phyloP scores from a whole-genome alignment of 2,329 filamentous ascomycete genomes.

The Colletotrichum aenigma region DNA sequence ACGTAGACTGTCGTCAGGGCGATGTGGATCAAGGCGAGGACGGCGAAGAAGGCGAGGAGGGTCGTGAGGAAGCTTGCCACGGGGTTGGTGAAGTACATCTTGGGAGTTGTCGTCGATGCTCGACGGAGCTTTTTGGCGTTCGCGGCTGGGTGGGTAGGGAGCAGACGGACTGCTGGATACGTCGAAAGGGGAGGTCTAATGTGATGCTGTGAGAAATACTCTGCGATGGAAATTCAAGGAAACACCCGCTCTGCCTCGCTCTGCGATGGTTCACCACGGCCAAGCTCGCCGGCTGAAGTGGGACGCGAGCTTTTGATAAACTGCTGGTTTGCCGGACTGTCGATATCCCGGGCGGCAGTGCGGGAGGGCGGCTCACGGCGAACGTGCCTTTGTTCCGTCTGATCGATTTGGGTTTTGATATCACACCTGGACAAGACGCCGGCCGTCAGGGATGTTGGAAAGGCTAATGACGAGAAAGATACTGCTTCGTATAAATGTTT shows the following conservation, averaged over 20 bases:
- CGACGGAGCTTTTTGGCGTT: not conserved
- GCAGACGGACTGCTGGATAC: not conserved
- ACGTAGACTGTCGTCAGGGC: not conserved
- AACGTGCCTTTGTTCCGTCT: not conserved
- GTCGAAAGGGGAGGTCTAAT: not conserved
- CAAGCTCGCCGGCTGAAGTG: not conserved
- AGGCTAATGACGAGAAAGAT: not conserved
- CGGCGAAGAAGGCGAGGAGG: not conserved
- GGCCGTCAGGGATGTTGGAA: not conserved
- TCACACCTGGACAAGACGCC: not conserved
- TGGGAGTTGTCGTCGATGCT: not conserved
- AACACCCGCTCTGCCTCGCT: no score
- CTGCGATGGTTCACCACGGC: not conserved
- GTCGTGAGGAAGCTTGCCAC: not conserved
- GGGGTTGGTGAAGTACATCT: not conserved
- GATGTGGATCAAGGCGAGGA: not conserved
- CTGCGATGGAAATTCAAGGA: not conserved
- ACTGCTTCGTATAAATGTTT: not conserved
- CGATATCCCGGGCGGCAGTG: not conserved
- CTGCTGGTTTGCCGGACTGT: not conserved
- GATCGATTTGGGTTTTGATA: not conserved
- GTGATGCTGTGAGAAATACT: not conserved
- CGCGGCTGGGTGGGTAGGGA: not conserved
- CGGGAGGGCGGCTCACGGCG: not conserved
- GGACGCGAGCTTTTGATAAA: not conserved